Percentiles rank a stretch among this genome's conserved stretches.
Evolutionary conservation across 208 protist species (phyloP).

Genomic region (Trypanosomatidae sp.): DNA sequence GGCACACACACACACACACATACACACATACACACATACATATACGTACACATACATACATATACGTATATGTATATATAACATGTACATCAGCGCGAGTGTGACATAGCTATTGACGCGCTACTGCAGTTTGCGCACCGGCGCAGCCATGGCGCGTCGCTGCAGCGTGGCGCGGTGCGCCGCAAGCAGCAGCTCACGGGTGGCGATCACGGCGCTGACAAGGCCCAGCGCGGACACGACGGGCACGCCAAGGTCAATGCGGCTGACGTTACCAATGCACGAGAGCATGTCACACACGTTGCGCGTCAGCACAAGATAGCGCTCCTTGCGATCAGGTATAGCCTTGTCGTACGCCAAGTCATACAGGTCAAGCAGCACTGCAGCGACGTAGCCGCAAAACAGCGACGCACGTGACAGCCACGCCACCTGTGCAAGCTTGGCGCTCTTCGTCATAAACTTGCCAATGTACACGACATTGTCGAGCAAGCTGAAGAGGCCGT

Average conservation of each 20-base stretch:
- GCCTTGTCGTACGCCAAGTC: constrained; percentile 26
- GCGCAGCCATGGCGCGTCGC: too few relatives aligned
- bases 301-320: constrained; percentile 31
- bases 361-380: constrained; percentile 36
- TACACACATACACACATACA: too few relatives aligned
- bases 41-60: too few relatives aligned
- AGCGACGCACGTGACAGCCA: constrained; percentile 29
- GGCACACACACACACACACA: too few relatives aligned
- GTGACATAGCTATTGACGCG: too few relatives aligned
- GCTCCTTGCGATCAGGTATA: constrained; percentile 15
- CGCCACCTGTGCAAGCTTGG: constrained; percentile 11
- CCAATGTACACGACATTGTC: constrained; percentile 73
- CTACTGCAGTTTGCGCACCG: too few relatives aligned
- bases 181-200: constrained; percentile 26
- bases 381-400: constrained; percentile 52
- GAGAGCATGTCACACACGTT: constrained; percentile 66
- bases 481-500: constrained; percentile 59
- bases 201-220: constrained; percentile 50
- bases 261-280: constrained; percentile 28
- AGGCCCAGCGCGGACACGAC: constrained; percentile 31
- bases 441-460: constrained; percentile 18
- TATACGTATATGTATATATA: too few relatives aligned
- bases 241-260: constrained; percentile 20
- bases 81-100: too few relatives aligned
- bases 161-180: too few relatives aligned